Base-by-base conservation (phyloP, 371 early-diverging fungal species). In the Synchytrium microbalum region DNA sequence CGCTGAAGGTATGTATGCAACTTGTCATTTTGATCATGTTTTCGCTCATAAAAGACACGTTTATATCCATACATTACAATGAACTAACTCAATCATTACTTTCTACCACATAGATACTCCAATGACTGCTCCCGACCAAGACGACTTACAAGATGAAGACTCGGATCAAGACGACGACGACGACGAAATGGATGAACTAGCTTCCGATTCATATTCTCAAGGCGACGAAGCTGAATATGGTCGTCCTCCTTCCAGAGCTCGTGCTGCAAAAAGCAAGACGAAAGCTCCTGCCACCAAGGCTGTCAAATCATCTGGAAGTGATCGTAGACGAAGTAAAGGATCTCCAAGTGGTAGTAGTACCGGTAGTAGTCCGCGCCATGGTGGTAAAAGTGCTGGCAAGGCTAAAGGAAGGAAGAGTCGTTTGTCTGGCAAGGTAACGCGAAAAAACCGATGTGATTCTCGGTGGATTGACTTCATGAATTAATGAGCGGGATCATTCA, bases 341-440 rank as follows among this genome's bases (percentile, higher is more conserved):
- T 38, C 46, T 10, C 46, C 46, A 10, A 38, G 46, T 38, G 19
- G 19, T 38, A 38, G 46, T 19, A 1, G 19, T 63, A 54, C 33
- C 85, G n/a, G 91, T 90, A 13, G 85, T 86, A 16, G 89, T 90
- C 79, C 69, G 57, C 29, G 54, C 69, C 58, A 55, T 30, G 52
- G n/a, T 52, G 25, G 23, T 32, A 54, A 8, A 38, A 63, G 32
- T 0, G 8, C 54, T n/a, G 32, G 46, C 2, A 29, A 51, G 23
- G 25, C 24, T 52, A 30, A 32, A 59, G 29, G 10, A 23, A 51
- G 51, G 54, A 60, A 3, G 31, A 30, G 16, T 24, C 5, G 8
- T 19, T 57, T 65, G 54, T 51, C 51, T 13, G 23, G 24, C 3
- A 60, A 26, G 29, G 54, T 13, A 57, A 26, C 38, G 28, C 31